Evolutionary conservation across 176 grass and related monocot species (phyloP).

Genomic region (Oryza officinalis): DNA sequence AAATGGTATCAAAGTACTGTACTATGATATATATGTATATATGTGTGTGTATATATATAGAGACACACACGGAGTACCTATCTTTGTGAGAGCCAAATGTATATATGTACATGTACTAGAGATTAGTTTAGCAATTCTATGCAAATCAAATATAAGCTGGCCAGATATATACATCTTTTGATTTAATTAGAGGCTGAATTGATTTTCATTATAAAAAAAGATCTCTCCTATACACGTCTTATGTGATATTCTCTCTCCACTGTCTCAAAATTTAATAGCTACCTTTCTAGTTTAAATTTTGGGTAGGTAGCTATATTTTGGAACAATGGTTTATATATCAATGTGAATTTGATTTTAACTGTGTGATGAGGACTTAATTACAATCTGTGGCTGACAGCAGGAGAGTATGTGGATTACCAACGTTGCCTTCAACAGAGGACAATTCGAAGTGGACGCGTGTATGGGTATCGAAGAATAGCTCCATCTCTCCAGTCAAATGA

Average conservation of each 20-base stretch:
- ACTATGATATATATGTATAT: no score
- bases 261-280: no score
- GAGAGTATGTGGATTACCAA: constrained; percentile 1
- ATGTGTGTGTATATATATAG: no score
- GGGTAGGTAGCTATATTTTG: no score
- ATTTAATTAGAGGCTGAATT: background rate
- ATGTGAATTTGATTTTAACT: background rate
- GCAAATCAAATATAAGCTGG: background rate
- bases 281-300: no score
- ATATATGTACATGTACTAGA: no score
- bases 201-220: background rate
- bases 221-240: background rate
- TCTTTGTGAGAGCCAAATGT: no score
- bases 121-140: background rate
- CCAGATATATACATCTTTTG: background rate
- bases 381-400: background rate
- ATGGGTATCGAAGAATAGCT: background rate
- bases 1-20: no score
- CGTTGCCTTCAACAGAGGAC: constrained; percentile 22
- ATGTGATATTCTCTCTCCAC: background rate
- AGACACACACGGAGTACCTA: no score
- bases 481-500: background rate
- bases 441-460: constrained; percentile 10
- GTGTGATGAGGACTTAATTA: background rate
- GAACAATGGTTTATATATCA: no score